Conservation (phyloP, 2,329 filamentous ascomycete genomes). For the Apiospora aurea region DNA sequence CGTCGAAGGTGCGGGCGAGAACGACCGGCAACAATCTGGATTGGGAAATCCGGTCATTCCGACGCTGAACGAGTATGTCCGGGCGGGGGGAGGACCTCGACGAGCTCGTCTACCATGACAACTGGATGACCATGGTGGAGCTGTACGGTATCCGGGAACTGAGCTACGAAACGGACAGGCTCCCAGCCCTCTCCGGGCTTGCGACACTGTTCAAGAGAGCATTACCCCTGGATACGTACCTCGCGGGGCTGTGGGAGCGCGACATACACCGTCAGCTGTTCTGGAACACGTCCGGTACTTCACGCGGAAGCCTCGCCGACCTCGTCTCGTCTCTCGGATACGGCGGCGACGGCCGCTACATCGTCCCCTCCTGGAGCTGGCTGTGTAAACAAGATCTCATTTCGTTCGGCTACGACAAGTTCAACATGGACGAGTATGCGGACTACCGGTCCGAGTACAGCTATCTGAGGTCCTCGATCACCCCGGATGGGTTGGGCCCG, state of each 20-base stretch:
- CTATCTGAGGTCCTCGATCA: neutral
- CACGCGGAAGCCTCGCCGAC: neutral
- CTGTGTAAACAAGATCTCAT: neutral
- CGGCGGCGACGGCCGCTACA: neutral
- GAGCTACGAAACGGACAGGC: neutral
- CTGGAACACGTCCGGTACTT: neutral
- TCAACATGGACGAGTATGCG: constrained; percentile 6
- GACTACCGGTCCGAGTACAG: neutral
- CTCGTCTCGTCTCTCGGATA: neutral
- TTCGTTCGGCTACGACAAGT: neutral
- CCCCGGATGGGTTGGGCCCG: neutral
- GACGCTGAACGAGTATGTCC: neutral
- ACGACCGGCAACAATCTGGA: neutral
- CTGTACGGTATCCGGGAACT: neutral
- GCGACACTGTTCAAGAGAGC: neutral
- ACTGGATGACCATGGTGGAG: constrained; percentile 7
- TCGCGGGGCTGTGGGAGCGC: constrained; percentile 9
- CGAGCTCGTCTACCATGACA: neutral
- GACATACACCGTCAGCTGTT: constrained; percentile 21
- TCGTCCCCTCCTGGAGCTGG: constrained; percentile 7
- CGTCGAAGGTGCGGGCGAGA: neutral
- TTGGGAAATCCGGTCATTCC: constrained; percentile 5
- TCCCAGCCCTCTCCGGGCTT: constrained; percentile 5
- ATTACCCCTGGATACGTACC: neutral
- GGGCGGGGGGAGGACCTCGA: neutral